A percentile compares a stretch with the other conserved stretches of the same genome.
These are phyloP conservation scores for Dactylellina leptospora DNA, from an alignment of 2,329 filamentous ascomycete species.

Conservation along the genomic window DNA sequence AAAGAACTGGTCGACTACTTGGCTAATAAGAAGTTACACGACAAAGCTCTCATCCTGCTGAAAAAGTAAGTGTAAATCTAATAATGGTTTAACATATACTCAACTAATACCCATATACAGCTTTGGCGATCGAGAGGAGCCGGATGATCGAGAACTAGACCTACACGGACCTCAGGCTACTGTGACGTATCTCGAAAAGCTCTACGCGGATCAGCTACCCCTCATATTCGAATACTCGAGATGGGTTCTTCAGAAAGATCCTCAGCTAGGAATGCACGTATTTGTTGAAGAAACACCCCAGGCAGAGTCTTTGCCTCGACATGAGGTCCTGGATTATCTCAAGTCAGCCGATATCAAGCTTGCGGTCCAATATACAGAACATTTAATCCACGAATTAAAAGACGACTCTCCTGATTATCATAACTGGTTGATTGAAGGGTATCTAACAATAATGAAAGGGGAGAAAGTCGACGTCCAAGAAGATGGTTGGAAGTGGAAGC, in stretches of 20 bases:
- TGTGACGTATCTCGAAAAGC: slow-evolving; percentile 85
- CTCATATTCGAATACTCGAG: slow-evolving; percentile 89
- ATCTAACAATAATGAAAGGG: slow-evolving; percentile 67
- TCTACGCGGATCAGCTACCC: slow-evolving; percentile 87
- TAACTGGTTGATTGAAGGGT: slow-evolving; percentile 79
- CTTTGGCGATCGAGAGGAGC: slow-evolving; percentile 57
- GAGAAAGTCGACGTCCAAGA: slow-evolving; percentile 60
- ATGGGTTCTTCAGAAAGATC: slow-evolving; percentile 80
- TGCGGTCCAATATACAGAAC: slow-evolving; percentile 84
- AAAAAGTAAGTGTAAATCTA: slow-evolving; percentile 72
- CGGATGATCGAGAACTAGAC: slow-evolving; percentile 60
- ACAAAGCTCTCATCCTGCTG: slow-evolving; percentile 82
- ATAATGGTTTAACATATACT: no score
- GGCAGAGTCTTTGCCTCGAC: slow-evolving; percentile 84
- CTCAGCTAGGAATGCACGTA: slow-evolving; percentile 84
- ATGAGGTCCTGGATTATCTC: slow-evolving; percentile 78
- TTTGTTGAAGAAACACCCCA: slow-evolving; percentile 95
- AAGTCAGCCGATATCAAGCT: slow-evolving; percentile 73
- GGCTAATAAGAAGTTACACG: slow-evolving; percentile 91
- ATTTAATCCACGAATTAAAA: slow-evolving; percentile 85
- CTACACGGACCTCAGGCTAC: slow-evolving; percentile 85
- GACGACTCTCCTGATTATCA: slow-evolving; percentile 88
- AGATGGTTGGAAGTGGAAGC: slow-evolving; percentile 63
- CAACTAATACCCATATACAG: slow-evolving; percentile 26
- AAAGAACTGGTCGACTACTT: slow-evolving; percentile 97